Evolutionary conservation across 371 early-diverging fungal species (phyloP), one percentile per base, ranked within the genome.

Genomic region (Apophysomyces ossiformis): DNA sequence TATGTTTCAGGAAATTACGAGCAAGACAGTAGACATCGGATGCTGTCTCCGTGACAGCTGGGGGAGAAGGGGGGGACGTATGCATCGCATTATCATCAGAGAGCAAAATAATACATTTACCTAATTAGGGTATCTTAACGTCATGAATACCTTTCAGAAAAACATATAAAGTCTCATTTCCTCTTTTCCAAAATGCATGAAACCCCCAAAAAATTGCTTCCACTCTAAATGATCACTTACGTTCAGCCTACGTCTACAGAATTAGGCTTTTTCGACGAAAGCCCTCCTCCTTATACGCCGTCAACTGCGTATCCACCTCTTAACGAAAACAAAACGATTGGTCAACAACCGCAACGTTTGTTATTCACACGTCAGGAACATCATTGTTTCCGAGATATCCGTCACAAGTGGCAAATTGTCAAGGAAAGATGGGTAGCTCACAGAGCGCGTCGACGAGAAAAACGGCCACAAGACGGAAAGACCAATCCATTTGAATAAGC

Each of bases 381-480:
- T 37, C 37, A 54, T 37, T 32, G 38, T 38, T 61, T 54, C 38
- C 58, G 37, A 1, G 15, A 61, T 56, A 54, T 54, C 57, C 18
- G 57, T 43, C 37, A 58, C 45, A 71, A 67, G 60, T 46, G 70
- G 11, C 59, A 54, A 15, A 58, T 58, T 39, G 65, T 68, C 8
- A 68, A 56, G 57, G 63, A 41, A 45, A 69, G 61, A n/a, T 63
- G 65, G 18, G 57, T 64, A 9, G 58, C 65, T 32, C 38, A 39
- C 15, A 60, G 66, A 35, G 43, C 41, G 38, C 57, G 37, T 54
- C 50, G 68, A 64, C 63, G 65, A 61, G 74, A 74, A 38, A 78
- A 78, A 57, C 61, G 69, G 41, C 76, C 78, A 36, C 78, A 78
- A 46, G 78, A 78, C 66, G 78, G 78, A 4, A 75, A 75, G 39